Evolutionary conservation across 345 rosid species (phyloP).

Genomic region (Psidium guajava): DNA sequence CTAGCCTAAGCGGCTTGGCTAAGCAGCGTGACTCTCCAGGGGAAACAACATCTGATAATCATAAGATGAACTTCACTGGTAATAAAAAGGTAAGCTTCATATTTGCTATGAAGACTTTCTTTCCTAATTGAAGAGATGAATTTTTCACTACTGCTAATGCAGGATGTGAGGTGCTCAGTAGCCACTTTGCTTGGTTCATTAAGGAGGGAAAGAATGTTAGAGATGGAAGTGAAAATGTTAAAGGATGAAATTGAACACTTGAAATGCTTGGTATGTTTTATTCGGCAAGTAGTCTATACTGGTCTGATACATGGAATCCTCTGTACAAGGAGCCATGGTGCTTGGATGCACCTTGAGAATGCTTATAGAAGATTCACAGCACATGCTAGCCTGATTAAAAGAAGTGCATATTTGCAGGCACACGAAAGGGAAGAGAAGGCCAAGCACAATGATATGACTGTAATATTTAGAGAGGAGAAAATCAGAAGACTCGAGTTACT

Average conservation of each 20-base stretch:
- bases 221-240: constrained; percentile 31
- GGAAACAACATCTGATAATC: constrained; percentile 16
- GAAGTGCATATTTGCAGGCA: constrained; percentile 32
- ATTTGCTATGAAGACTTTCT: background rate
- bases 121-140: background rate
- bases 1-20: constrained; percentile 11
- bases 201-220: constrained; percentile 63
- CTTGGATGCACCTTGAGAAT: background rate
- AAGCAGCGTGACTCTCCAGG: constrained; percentile 13
- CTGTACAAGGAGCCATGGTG: background rate
- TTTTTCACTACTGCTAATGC: background rate
- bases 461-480: constrained; percentile 54
- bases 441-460: constrained; percentile 34
- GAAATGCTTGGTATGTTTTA: constrained; percentile 44
- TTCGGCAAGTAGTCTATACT: constrained; percentile 1
- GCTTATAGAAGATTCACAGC: background rate
- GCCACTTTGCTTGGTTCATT: constrained; percentile 41
- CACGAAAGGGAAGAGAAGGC: constrained; percentile 53
- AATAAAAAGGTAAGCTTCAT: constrained; percentile 31
- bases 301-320: background rate
- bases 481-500: constrained; percentile 46
- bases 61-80: constrained; percentile 12
- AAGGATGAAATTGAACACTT: constrained; percentile 54
- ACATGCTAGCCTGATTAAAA: background rate
- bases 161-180: constrained; percentile 31